phyloP scores from a whole-genome alignment of 768 basidiomycete species.

The Trametes meyenii region DNA sequence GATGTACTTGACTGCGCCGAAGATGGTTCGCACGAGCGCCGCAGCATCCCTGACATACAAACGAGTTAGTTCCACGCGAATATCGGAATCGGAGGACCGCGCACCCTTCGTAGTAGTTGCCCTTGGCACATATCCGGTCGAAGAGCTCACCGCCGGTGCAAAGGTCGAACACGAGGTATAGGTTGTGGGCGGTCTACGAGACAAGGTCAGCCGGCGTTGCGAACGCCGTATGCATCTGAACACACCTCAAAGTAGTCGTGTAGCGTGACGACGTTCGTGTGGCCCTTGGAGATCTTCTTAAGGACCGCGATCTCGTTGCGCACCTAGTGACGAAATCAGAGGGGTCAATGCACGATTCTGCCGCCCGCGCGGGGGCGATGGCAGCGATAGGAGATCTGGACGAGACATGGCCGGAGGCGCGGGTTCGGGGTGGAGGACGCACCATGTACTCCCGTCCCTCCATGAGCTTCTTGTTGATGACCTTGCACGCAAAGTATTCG shows the following conservation, averaged over 20 bases:
- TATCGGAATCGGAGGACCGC: conserved; percentile 30
- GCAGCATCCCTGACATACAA: conserved; percentile 76
- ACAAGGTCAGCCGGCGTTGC: conserved; percentile 6
- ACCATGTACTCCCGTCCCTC: conserved; percentile 98
- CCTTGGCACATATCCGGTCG: conserved; percentile 96
- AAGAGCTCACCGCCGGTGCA: conserved; percentile 99
- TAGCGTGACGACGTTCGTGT: conserved; percentile 88
- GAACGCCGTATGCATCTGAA: background rate
- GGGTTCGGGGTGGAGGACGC: conserved; percentile 29
- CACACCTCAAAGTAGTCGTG: conserved; percentile 95
- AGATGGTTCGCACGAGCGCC: conserved; percentile 82
- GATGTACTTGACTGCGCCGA: conserved; percentile 87
- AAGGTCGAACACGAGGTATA: conserved; percentile 94
- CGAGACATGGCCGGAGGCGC: background rate
- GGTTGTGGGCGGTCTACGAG: conserved; percentile 80
- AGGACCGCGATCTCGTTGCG: conserved; percentile 96
- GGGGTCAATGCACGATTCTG: background rate
- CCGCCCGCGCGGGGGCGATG: conserved; percentile 6
- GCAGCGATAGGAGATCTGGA: conserved; percentile 15
- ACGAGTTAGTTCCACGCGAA: conserved; percentile 13
- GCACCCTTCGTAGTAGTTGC: conserved; percentile 93
- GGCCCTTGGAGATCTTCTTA: conserved; percentile 89
- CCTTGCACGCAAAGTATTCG: conserved; percentile 98
- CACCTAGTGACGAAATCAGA: conserved; percentile 52
- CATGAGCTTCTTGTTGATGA: conserved; percentile 99